A percentile compares a stretch with the other conserved stretches of the same genome.
phyloP scores from a whole-genome alignment of 2,329 filamentous ascomycete species.

The Epichloe sp. region DNA sequence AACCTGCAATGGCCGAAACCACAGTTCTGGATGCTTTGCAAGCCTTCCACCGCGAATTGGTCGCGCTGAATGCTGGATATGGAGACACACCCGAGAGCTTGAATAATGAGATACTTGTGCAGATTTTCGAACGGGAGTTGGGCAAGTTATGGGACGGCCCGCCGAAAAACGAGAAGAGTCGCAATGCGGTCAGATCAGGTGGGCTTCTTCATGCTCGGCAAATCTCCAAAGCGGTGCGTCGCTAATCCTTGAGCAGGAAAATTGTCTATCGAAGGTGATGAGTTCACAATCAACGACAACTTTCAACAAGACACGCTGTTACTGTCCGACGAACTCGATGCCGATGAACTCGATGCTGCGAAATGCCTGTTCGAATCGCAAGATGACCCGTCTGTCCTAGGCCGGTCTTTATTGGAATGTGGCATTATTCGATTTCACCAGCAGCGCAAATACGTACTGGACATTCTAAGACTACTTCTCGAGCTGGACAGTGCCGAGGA shows the following conservation, averaged over 20 bases:
- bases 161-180: conserved; percentile 60
- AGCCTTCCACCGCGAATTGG: conserved; percentile 74
- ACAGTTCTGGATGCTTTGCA: conserved; percentile 66
- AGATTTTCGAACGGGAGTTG: conserved; percentile 58
- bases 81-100: conserved; percentile 49
- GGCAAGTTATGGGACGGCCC: conserved; percentile 64
- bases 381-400: conserved; percentile 53
- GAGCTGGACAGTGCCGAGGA: conserved; percentile 45
- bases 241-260: conserved; percentile 44
- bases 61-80: conserved; percentile 59
- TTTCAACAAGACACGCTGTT: conserved; percentile 75
- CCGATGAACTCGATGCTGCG: conserved; percentile 81
- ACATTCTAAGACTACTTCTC: conserved; percentile 70
- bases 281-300: conserved; percentile 72
- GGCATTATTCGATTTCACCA: conserved; percentile 83
- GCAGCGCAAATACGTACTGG: conserved; percentile 67
- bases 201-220: conserved; percentile 13
- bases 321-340: conserved; percentile 74
- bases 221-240: conserved; percentile 1
- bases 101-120: conserved; percentile 55
- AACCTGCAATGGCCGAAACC: conserved; percentile 53
- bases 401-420: conserved; percentile 61
- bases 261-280: conserved; percentile 55
- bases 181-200: conserved; percentile 58
- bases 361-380: conserved; percentile 62